phyloP scores from a whole-genome alignment of 495 filamentous ascomycete species.

The Bathelium albidoporum region DNA sequence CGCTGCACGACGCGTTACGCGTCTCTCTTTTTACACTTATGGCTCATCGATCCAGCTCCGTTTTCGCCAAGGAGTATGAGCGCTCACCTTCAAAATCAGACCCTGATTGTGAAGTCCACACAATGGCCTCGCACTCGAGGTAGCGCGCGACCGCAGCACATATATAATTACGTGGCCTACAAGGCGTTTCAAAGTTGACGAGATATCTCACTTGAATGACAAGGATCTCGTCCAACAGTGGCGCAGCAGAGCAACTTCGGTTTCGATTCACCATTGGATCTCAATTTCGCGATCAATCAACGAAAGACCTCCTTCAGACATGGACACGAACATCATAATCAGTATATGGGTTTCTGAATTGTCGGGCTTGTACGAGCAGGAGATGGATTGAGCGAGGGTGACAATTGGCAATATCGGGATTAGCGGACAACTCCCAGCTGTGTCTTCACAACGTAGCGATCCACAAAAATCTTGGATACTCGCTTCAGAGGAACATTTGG shows the following conservation, averaged over 20 bases:
- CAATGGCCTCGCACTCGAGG: too few species aligned
- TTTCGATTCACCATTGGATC: neutral
- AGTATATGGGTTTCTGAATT: neutral
- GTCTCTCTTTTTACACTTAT: too few species aligned
- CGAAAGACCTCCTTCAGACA: neutral
- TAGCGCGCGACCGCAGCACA: too few species aligned
- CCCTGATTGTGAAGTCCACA: too few species aligned
- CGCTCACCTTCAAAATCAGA: too few species aligned
- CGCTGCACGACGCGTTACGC: too few species aligned
- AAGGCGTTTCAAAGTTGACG: neutral
- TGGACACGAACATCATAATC: neutral
- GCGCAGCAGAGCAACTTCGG: neutral
- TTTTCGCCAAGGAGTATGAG: too few species aligned
- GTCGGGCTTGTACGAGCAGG: neutral
- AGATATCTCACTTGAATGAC: neutral
- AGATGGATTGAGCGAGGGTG: neutral
- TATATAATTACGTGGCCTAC: neutral
- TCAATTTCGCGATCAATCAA: neutral
- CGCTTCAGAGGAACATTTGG: neutral
- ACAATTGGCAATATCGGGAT: neutral
- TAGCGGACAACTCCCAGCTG: neutral
- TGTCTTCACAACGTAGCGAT: neutral
- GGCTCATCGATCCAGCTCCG: too few species aligned
- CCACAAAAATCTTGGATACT: neutral
- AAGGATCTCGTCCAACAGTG: neutral